Conservation (phyloP, 306 rosid species). For the Vigna unguiculata region DNA sequence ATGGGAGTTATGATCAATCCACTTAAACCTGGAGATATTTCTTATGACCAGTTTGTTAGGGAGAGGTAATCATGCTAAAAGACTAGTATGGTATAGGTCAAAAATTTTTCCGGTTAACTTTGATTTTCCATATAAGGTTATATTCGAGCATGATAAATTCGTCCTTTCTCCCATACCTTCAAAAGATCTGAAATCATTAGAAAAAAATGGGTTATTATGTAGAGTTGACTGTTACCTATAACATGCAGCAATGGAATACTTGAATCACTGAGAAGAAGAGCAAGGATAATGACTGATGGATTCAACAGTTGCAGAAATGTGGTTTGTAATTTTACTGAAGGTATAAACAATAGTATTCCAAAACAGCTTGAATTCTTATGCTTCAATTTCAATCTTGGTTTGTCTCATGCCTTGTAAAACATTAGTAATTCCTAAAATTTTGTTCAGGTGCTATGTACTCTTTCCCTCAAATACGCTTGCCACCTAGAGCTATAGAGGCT, state of each 20-base stretch:
- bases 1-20: constrained; percentile 98
- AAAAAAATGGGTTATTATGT: constrained; percentile 1
- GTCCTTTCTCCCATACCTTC: constrained; percentile 27
- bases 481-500: constrained; percentile 82
- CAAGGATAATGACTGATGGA: constrained; percentile 96
- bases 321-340: constrained; percentile 98
- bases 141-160: constrained; percentile 25
- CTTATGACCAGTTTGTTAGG: constrained; percentile 78
- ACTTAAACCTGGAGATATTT: constrained; percentile 95
- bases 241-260: constrained; percentile 84
- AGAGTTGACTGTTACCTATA: constrained; percentile 38
- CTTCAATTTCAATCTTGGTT: neutral
- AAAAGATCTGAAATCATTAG: neutral
- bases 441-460: constrained; percentile 98
- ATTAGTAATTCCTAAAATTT: constrained; percentile 39
- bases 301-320: constrained; percentile 98
- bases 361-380: neutral
- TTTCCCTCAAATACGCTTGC: constrained; percentile 93
- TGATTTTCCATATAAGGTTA: neutral
- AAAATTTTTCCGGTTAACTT: constrained; percentile 19
- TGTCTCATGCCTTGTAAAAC: constrained; percentile 7
- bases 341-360: constrained; percentile 47
- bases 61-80: constrained; percentile 73
- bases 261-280: constrained; percentile 93
- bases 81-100: constrained; percentile 28